Evolutionary conservation across 2,329 filamentous ascomycete species (phyloP).

Genomic region (Parafenestella ontariensis): DNA sequence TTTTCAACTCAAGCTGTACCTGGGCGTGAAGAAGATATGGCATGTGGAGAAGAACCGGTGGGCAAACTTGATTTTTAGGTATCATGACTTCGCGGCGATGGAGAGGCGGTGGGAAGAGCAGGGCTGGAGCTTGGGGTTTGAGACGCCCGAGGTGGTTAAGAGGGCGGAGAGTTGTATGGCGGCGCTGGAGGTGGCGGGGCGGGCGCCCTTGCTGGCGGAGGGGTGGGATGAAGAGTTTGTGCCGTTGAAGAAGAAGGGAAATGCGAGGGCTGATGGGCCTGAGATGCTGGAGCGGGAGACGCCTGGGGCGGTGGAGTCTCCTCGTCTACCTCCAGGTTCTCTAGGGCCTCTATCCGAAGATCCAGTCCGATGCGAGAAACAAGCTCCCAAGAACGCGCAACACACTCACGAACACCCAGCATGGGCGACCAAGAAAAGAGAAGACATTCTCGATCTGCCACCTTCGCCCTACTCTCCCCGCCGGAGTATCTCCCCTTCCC

Average conservation of each 20-base stretch:
- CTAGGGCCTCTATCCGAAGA: not conserved
- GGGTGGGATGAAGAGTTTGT: constrained; percentile 1
- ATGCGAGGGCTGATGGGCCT: not conserved
- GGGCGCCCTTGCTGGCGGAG: not conserved
- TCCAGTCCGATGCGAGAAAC: not conserved
- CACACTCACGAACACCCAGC: not conserved
- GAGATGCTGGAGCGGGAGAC: not conserved
- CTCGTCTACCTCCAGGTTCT: not conserved
- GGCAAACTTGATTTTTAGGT: not conserved
- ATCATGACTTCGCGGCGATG: not conserved
- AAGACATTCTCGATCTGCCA: not conserved
- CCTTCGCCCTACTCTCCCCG: not conserved
- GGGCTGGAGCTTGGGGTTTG: not conserved
- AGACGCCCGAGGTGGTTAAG: not conserved
- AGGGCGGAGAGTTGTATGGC: not conserved
- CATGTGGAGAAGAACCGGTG: constrained; percentile 2
- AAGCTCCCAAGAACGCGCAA: not conserved
- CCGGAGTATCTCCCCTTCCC: not conserved
- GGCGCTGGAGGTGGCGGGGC: not conserved
- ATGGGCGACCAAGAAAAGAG: not conserved
- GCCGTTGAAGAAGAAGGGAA: not conserved
- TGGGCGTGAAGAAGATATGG: not conserved
- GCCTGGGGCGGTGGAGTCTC: not conserved
- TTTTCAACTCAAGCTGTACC: not conserved
- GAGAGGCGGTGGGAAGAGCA: constrained; percentile 3